phyloP scores from a whole-genome alignment of 345 rosid genomes.

The Adansonia digitata region DNA sequence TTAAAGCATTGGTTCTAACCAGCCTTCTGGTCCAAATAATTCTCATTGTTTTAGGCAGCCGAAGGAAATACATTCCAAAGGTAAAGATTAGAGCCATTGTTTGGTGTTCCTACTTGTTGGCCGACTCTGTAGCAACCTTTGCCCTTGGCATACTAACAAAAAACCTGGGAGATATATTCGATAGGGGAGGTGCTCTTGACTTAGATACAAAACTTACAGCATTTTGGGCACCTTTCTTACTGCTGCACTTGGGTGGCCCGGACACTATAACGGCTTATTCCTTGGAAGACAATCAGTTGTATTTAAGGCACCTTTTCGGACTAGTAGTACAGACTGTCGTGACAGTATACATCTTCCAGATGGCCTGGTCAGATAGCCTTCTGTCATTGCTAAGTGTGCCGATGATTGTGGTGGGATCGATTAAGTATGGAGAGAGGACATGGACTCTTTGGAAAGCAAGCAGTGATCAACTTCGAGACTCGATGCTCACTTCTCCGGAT shows the following conservation, averaged over 20 bases:
- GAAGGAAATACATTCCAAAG: background rate
- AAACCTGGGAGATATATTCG: background rate
- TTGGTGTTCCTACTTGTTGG: slow-evolving; percentile 35
- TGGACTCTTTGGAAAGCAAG: slow-evolving; percentile 14
- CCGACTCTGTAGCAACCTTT: slow-evolving; percentile 32
- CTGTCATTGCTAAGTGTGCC: slow-evolving; percentile 5
- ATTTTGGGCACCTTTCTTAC: slow-evolving; percentile 34
- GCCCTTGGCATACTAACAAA: slow-evolving; percentile 33
- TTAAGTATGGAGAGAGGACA: slow-evolving; percentile 22
- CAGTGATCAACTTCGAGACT: background rate
- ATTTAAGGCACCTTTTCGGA: slow-evolving; percentile 28
- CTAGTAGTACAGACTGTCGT: slow-evolving; percentile 24
- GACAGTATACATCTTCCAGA: background rate
- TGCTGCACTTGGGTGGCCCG: slow-evolving; percentile 41
- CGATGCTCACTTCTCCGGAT: background rate
- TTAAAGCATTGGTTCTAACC: background rate
- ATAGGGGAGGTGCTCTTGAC: background rate
- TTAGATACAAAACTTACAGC: background rate
- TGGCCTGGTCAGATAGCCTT: background rate
- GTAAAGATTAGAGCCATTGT: background rate
- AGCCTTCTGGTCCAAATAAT: slow-evolving; percentile 11
- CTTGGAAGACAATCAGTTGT: slow-evolving; percentile 34
- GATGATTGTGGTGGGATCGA: slow-evolving; percentile 9
- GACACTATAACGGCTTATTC: slow-evolving; percentile 37
- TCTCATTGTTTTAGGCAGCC: background rate